These are phyloP conservation scores for Penicillium fimorum DNA, from an alignment of 495 filamentous ascomycete genomes.

Conservation along the genomic window DNA sequence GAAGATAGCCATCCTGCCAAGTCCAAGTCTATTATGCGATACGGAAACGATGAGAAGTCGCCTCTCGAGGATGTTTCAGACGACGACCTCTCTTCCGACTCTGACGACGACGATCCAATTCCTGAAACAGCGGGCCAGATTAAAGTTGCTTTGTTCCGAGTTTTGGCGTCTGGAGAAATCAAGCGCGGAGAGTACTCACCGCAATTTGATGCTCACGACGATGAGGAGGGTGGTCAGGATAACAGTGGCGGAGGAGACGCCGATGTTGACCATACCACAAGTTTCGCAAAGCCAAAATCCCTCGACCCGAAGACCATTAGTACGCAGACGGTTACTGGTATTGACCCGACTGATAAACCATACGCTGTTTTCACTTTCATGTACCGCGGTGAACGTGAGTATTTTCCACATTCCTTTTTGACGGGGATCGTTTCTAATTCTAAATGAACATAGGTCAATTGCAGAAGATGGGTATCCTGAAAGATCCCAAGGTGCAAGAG, in stretches of 20 bases:
- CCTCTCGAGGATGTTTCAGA: slow-evolving; percentile 73
- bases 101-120: slow-evolving; percentile 77
- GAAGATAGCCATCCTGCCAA: slow-evolving; percentile 45
- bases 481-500: slow-evolving; percentile 57
- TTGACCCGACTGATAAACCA: slow-evolving; percentile 90
- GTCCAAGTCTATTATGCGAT: slow-evolving; percentile 65
- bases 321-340: slow-evolving; percentile 97
- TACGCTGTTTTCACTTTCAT: slow-evolving; percentile 98
- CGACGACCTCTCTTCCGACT: slow-evolving; percentile 67
- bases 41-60: slow-evolving; percentile 68
- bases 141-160: slow-evolving; percentile 94
- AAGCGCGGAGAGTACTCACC: slow-evolving; percentile 97
- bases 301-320: slow-evolving; percentile 96
- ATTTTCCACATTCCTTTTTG: not conserved
- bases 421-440: slow-evolving; percentile 22
- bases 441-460: slow-evolving; percentile 66
- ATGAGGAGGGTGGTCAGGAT: slow-evolving; percentile 65
- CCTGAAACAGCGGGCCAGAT: slow-evolving; percentile 97
- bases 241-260: slow-evolving; percentile 48
- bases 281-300: slow-evolving; percentile 96
- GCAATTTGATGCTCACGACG: slow-evolving; percentile 95
- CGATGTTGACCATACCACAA: slow-evolving; percentile 95
- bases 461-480: slow-evolving; percentile 86
- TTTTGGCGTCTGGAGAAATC: slow-evolving; percentile 93
- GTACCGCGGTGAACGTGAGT: slow-evolving; percentile 92